phyloP scores from a whole-genome alignment of 1,139 yeast species.

The Protomyces inundatus region DNA sequence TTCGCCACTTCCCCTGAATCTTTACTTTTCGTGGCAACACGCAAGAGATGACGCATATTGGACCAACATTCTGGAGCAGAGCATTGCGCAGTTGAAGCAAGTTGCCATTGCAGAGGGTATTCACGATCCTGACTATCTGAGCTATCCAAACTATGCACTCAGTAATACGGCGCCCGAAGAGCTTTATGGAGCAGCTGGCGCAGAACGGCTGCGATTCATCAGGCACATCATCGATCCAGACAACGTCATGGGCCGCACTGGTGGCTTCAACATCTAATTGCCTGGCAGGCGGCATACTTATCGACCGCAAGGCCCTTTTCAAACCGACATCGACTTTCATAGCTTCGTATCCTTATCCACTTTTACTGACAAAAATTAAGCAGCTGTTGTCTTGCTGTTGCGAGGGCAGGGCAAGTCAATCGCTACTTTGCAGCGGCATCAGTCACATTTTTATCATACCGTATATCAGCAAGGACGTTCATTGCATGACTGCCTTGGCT shows the following conservation, averaged over 20 bases:
- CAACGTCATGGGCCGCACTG: conserved; percentile 2
- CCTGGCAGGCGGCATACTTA: too few relatives aligned
- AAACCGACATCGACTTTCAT: too few relatives aligned
- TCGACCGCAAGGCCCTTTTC: too few relatives aligned
- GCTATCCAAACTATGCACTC: conserved; percentile 11
- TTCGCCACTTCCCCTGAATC: conserved; percentile 7
- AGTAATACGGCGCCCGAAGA: not conserved
- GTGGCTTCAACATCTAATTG: not conserved
- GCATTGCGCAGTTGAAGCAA: not conserved
- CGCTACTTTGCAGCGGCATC: too few relatives aligned
- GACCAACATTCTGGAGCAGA: not conserved
- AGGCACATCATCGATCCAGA: conserved; percentile 1
- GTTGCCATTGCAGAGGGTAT: conserved; percentile 5
- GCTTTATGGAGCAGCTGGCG: not conserved
- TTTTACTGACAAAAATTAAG: too few relatives aligned
- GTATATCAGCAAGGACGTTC: too few relatives aligned
- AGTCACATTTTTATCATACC: too few relatives aligned
- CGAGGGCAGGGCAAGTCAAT: too few relatives aligned
- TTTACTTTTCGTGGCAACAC: conserved; percentile 5
- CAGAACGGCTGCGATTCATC: conserved; percentile 4
- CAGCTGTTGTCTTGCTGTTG: too few relatives aligned
- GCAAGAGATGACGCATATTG: not conserved
- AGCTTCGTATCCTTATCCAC: too few relatives aligned
- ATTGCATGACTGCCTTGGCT: too few relatives aligned
- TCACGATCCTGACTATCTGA: not conserved